A percentile compares a stretch with the other conserved stretches of the same genome.
These are phyloP conservation scores for Piedraia hortae DNA, from an alignment of 2,329 filamentous ascomycete genomes.

Conservation along the genomic window DNA sequence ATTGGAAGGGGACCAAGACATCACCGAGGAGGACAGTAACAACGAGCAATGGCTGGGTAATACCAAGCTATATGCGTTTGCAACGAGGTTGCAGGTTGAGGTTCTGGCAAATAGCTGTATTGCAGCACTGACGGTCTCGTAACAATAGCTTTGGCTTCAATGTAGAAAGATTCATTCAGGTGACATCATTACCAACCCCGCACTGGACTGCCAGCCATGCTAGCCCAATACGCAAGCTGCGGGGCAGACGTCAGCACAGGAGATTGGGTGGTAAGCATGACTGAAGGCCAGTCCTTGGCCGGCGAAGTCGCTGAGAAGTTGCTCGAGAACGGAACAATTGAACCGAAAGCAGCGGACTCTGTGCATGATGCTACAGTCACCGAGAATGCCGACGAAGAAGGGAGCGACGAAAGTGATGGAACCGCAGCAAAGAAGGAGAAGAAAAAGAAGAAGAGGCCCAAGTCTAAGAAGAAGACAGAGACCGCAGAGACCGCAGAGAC, in stretches of 20 bases:
- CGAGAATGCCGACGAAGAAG: slow-evolving; percentile 1
- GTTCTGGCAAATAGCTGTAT: slow-evolving; percentile 76
- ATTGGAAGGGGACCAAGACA: slow-evolving; percentile 9
- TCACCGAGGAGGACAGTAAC: slow-evolving; percentile 15
- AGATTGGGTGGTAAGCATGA: too few species aligned
- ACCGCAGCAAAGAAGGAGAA: slow-evolving; percentile 4
- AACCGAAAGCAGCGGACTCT: too few species aligned
- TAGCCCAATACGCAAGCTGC: too few species aligned
- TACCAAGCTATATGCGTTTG: slow-evolving; percentile 79
- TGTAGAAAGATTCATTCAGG: too few species aligned
- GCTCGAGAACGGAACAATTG: too few species aligned
- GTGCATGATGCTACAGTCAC: too few species aligned
- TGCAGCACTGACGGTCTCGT: slow-evolving; percentile 42
- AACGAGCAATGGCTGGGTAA: slow-evolving; percentile 31
- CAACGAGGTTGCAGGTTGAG: slow-evolving; percentile 82
- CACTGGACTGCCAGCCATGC: too few species aligned
- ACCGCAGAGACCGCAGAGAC: slow-evolving; percentile 1
- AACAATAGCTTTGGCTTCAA: too few species aligned
- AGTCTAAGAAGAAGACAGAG: slow-evolving; percentile 3
- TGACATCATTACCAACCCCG: too few species aligned
- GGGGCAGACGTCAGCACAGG: too few species aligned
- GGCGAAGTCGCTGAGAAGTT: too few species aligned
- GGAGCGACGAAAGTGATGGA: slow-evolving; percentile 2
- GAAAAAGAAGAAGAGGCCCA: slow-evolving; percentile 10
- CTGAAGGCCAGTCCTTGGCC: too few species aligned